A percentile compares a stretch with the other conserved stretches of the same genome.
phyloP scores from a whole-genome alignment of 352 stramenopile species.

The Aphanomyces stellatus region DNA sequence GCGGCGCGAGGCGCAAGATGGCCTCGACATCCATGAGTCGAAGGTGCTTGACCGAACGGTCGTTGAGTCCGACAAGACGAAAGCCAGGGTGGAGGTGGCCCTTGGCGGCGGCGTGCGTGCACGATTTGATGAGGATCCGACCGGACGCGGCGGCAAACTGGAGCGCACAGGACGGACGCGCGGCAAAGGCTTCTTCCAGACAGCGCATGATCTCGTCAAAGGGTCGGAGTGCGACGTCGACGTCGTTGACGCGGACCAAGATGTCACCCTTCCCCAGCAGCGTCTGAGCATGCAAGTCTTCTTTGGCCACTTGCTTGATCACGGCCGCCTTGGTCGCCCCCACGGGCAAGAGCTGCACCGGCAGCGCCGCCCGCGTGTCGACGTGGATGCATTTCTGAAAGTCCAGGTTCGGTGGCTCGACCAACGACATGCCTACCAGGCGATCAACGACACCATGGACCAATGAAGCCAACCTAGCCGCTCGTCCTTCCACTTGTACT shows the following conservation, averaged over 20 bases:
- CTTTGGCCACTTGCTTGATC: background rate
- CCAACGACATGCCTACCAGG: background rate
- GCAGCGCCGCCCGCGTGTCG: background rate
- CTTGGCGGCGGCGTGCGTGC: background rate
- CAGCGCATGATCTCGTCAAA: background rate
- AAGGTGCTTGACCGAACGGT: conserved; percentile 4
- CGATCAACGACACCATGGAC: background rate
- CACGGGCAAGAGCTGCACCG: conserved; percentile 6
- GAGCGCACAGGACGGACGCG: background rate
- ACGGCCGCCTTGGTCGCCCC: background rate
- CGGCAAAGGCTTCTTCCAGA: background rate
- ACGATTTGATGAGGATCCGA: conserved; percentile 1
- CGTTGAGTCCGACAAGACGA: conserved; percentile 15
- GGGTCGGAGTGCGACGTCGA: background rate
- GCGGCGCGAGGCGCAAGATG: background rate
- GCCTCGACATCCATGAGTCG: conserved; percentile 11
- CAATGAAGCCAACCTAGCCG: too few species aligned
- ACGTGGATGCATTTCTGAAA: background rate
- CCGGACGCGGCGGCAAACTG: background rate
- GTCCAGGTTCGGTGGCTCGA: background rate
- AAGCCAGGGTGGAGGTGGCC: background rate
- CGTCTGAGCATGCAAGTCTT: background rate
- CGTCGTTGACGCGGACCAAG: conserved; percentile 1
- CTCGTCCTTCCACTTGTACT: conserved; percentile 15
- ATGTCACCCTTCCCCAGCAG: conserved; percentile 1